Base-by-base conservation (phyloP, 768 basidiomycete species). In the Mycena capillaripes region DNA sequence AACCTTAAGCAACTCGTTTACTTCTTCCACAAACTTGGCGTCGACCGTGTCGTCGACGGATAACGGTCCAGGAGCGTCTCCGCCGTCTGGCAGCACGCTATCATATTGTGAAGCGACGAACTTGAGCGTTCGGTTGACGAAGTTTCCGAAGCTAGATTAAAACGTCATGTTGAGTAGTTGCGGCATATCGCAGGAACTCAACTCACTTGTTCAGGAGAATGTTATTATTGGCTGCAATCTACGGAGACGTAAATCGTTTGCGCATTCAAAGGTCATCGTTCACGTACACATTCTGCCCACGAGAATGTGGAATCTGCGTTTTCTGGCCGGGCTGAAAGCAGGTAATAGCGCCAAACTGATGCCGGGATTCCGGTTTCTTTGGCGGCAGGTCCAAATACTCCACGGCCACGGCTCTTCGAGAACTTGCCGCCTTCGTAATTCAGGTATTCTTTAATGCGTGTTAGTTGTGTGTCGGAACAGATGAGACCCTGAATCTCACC, bases 341-440 rank as follows among this genome's bases (percentile, higher is more conserved):
- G 87, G 83, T 98, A 99, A 81, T 97, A 99, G 69, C 98, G 87
- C 98, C 97, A 99, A 10, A 99, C 97, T 0, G 95, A 96, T 0
- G 96, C 83, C 27, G 97, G 94, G 52, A 98, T 93, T 4, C 96
- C 96, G 3, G 98, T 97, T 70, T 98, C 95, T 78, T 90, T 94
- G 0, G 97, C 98, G 19, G 92, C 93, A 66, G 96, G 96, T 30
- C 98, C 98, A 74, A 99, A 99, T 2, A 99, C 97, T 50, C 97
- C 98, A 65, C 97, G 93, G 75, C 97, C 96, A 75, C 95, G 91
- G 78, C 96, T 97, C 85, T 99, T 99, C 48, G 97, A 98, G 87
- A 99, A 99, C 80, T 99, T 99, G 44, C 97, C 97, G 30, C 96
- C 95, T 80, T 99, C 98, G 81, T 99, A 99, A 78, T 99, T 98